Evolutionary conservation across 208 protist species (phyloP), one percentile per base, ranked within the genome.

Genomic region (Leptomonas pyrrhocoris): DNA sequence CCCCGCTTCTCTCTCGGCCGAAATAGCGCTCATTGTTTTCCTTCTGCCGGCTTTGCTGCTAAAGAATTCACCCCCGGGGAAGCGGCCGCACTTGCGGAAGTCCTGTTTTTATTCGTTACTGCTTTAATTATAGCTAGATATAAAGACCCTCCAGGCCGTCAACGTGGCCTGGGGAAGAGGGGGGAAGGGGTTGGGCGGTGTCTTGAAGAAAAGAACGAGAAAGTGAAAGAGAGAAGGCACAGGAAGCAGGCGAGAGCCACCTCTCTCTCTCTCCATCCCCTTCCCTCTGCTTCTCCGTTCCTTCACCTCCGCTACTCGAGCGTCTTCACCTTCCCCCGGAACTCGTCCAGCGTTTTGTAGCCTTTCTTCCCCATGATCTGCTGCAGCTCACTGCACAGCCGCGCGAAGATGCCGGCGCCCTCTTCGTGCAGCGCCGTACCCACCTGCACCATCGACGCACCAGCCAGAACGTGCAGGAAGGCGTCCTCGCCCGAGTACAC

Each of bases 401-500:
- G 81, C 12, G 74, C 84, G 65, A 96, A 96, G 63, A 94, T 94
- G 42, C 13, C 63, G 2, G 84, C 50, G 12, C 92, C 92, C 68
- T 96, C 86, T 60, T 85, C 84, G 43, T 94, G 73, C 56, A 94
- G 86, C 23, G 89, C 88, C 18, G 89, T 93, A 16, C 89, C 92
- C 16, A 94, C 81, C 79, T 96, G 92, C 68, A 96, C 84, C 87
- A 94, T 90, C 43, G 83, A 87, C 8, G 92, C 92, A 30, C 92
- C 92, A 13, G 89, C 89, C 36, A 96, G 83, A 15, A 96, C 74
- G 63, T 94, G 89, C 45, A 92, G 64, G 59, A 96, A 96, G 27
- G 88, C 92, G 38, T 94, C 89, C 77, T 90, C 83, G 51, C 89
- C 92, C 9, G 66, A 83, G 75, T 88, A 90, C 23, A 96, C 89